Conservation (phyloP, 805 yeast genomes). For the Candida oleophila region DNA sequence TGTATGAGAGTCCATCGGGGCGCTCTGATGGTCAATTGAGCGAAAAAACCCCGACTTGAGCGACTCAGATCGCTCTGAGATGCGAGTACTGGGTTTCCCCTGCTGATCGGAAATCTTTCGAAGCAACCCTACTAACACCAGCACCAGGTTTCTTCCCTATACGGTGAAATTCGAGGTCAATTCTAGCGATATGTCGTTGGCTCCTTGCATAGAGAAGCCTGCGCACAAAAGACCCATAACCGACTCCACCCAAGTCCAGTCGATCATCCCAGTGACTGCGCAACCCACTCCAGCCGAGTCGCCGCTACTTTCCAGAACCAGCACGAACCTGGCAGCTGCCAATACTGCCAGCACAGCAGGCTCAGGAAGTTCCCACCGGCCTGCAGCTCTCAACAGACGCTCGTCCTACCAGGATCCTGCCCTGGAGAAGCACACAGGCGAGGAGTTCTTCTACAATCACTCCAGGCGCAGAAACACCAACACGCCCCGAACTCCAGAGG, state of each 20-base stretch:
- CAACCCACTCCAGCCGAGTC: constrained; percentile 6
- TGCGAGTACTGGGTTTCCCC: too few relatives aligned
- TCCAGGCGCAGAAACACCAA: constrained; percentile 16
- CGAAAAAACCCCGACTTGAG: too few relatives aligned
- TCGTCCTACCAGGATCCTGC: constrained; percentile 10
- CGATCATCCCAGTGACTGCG: constrained; percentile 13
- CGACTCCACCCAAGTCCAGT: constrained; percentile 11
- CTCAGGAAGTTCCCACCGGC: neutral
- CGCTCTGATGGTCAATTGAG: too few relatives aligned
- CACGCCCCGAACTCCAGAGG: neutral
- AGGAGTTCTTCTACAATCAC: constrained; percentile 51
- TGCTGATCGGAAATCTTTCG: too few relatives aligned
- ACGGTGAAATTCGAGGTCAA: constrained; percentile 66
- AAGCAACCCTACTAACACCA: constrained; percentile 17
- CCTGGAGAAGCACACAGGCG: constrained; percentile 37
- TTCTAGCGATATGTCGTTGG: constrained; percentile 10
- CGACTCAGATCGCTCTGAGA: too few relatives aligned
- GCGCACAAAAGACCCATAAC: neutral
- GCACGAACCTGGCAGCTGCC: neutral
- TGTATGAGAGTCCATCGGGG: constrained; percentile 34
- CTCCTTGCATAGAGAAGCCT: constrained; percentile 1
- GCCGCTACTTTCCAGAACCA: neutral
- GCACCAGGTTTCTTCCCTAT: constrained; percentile 58
- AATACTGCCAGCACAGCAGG: neutral
- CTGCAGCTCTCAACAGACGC: neutral